Evolutionary conservation across 2,329 filamentous ascomycete genomes (phyloP).

Genomic region (Cercospora beticola): DNA sequence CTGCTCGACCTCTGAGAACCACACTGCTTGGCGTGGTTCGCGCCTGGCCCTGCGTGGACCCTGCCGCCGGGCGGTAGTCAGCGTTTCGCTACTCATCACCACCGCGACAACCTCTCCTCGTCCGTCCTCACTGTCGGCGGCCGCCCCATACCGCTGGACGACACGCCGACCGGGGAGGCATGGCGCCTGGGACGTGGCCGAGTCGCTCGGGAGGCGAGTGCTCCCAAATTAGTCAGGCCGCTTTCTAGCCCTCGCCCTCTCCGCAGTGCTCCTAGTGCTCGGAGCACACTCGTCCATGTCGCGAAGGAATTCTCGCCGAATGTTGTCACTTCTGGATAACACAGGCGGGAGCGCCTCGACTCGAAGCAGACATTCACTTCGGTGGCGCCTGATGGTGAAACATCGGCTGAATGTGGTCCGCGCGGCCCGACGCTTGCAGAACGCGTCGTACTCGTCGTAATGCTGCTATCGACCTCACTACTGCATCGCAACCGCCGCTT

Average conservation of each 20-base stretch:
- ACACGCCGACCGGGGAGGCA: not conserved
- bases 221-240: not conserved
- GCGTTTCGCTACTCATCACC: not conserved
- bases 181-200: not conserved
- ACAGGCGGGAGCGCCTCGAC: not conserved
- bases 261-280: too few relatives aligned
- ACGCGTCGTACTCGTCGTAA: not conserved
- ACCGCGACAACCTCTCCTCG: not conserved
- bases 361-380: not conserved
- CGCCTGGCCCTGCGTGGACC: not conserved
- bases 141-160: not conserved
- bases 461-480: conserved; percentile 19
- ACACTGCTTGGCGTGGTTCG: not conserved
- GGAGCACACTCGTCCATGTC: not conserved
- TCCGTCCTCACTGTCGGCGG: not conserved
- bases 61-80: not conserved
- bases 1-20: not conserved
- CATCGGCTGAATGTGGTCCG: not conserved
- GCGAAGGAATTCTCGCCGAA: not conserved
- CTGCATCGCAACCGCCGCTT: not conserved
- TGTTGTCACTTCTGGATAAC: not conserved
- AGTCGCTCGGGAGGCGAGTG: not conserved
- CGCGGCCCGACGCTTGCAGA: not conserved
- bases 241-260: too few relatives aligned
- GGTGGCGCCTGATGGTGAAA: not conserved